These are phyloP conservation scores for Narthecium ossifragum DNA, from an alignment of 106 monocot species.

Conservation along the genomic window DNA sequence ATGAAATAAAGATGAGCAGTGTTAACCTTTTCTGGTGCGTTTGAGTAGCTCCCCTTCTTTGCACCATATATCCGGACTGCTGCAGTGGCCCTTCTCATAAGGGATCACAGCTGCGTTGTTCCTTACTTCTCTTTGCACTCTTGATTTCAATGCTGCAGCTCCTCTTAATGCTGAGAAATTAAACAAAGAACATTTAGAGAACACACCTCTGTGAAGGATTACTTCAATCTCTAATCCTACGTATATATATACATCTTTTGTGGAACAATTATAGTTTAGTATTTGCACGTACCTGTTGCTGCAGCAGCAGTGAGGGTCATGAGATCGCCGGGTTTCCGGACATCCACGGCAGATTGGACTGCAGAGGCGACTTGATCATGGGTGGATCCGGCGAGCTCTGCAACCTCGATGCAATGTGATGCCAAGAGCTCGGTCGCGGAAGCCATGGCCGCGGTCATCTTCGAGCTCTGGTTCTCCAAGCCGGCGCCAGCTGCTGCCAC, in stretches of 20 bases:
- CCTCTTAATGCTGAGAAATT: conserved; percentile 54
- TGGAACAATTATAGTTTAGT: no score
- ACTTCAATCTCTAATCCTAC: no score
- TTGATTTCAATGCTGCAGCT: conserved; percentile 60
- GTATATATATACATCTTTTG: no score
- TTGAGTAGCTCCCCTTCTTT: conserved; percentile 74
- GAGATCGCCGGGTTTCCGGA: conserved; percentile 57
- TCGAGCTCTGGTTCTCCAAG: conserved; percentile 21
- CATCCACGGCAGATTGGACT: conserved; percentile 58
- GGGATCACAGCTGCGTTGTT: conserved; percentile 53
- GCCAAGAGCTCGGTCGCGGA: conserved; percentile 79
- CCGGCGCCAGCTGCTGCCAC: conserved; percentile 26
- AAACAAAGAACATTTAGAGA: background rate
- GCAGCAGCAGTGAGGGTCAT: conserved; percentile 93
- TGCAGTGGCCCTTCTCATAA: conserved; percentile 35
- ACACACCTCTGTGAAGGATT: no score
- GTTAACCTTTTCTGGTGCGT: conserved; percentile 53
- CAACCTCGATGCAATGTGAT: conserved; percentile 77
- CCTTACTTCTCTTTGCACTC: conserved; percentile 47
- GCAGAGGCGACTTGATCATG: conserved; percentile 36
- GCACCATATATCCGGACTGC: conserved; percentile 52
- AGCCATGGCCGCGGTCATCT: conserved; percentile 49
- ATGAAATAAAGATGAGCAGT: no score
- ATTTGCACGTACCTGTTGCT: conserved; percentile 63
- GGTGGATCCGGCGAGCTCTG: conserved; percentile 52